Conservation (phyloP, 2,329 filamentous ascomycete genomes). For the Sporothrix globosa region DNA sequence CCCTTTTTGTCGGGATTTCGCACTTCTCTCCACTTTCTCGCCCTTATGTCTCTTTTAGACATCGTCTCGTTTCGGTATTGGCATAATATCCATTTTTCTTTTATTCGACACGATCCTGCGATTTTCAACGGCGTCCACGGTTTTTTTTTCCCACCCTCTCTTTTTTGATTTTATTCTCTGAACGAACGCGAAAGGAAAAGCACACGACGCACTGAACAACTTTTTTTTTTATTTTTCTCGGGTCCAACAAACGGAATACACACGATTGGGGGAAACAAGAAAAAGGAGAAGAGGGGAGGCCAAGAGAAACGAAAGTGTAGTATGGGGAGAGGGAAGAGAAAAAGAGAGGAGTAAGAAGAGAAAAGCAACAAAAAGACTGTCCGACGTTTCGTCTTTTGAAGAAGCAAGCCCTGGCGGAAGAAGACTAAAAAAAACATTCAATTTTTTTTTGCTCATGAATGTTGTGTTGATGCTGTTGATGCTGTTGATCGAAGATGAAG, state of each 20-base stretch:
- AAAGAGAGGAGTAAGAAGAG: conserved; percentile 13
- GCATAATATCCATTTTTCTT: conserved; percentile 28
- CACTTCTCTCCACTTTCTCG: neutral
- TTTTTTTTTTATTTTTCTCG: conserved; percentile 17
- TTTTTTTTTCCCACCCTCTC: conserved; percentile 35
- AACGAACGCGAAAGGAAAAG: conserved; percentile 36
- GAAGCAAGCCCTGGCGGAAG: conserved; percentile 15
- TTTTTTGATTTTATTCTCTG: conserved; percentile 40
- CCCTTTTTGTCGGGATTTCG: conserved; percentile 10
- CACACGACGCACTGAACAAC: conserved; percentile 32
- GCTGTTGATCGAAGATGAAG: neutral
- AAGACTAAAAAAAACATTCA: conserved; percentile 22
- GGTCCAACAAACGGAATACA: neutral
- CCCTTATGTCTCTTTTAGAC: neutral
- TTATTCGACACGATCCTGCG: conserved; percentile 28
- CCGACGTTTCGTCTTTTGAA: conserved; percentile 22
- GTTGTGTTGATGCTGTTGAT: neutral
- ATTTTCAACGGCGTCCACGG: conserved; percentile 40
- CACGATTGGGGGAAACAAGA: neutral
- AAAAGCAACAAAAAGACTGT: conserved; percentile 16
- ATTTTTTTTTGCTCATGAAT: neutral
- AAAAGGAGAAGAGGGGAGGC: conserved; percentile 5
- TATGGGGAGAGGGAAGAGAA: conserved; percentile 13
- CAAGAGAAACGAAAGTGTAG: neutral
- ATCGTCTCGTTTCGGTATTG: conserved; percentile 31